Evolutionary conservation across 2,329 filamentous ascomycete species (phyloP).

Genomic region (Fusarium musae): DNA sequence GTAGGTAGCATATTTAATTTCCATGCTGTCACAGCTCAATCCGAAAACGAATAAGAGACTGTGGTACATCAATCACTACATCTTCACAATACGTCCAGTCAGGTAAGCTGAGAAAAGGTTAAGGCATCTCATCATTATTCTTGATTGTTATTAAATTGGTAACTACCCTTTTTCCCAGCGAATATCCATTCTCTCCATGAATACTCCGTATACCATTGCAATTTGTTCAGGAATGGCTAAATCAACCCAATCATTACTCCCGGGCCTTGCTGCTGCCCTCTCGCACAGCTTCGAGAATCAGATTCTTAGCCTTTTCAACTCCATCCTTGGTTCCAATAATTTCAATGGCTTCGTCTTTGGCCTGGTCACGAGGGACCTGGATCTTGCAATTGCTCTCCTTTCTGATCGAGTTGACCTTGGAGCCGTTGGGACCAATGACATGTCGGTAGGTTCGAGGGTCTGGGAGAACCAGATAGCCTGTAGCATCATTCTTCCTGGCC

Average conservation of each 20-base stretch:
- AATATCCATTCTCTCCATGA: slow-evolving; percentile 23
- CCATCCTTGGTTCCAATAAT: slow-evolving; percentile 83
- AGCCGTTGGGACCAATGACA: slow-evolving; percentile 88
- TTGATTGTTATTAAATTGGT: slow-evolving; percentile 32
- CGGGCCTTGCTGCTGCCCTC: slow-evolving; percentile 61
- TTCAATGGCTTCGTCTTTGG: slow-evolving; percentile 84
- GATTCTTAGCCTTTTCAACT: slow-evolving; percentile 85
- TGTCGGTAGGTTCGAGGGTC: slow-evolving; percentile 90
- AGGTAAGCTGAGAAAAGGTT: not conserved
- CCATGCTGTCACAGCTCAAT: not conserved
- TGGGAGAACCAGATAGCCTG: slow-evolving; percentile 88
- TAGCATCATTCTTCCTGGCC: slow-evolving; percentile 74
- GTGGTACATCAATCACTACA: not conserved
- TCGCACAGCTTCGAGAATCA: slow-evolving; percentile 86
- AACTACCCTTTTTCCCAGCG: slow-evolving; percentile 4
- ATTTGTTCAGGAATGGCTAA: slow-evolving; percentile 23
- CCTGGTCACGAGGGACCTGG: slow-evolving; percentile 87
- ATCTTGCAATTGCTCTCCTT: slow-evolving; percentile 94
- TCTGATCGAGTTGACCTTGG: slow-evolving; percentile 91
- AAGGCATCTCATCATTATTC: slow-evolving; percentile 25
- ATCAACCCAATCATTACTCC: slow-evolving; percentile 41
- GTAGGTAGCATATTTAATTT: slow-evolving; percentile 24
- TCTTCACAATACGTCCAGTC: not conserved
- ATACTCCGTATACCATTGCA: slow-evolving; percentile 22
- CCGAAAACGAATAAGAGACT: slow-evolving; percentile 36